Evolutionary conservation across 192 early-diverging fungal species (phyloP), one percentile per base, ranked within the genome.

Genomic region (Jimgerdemannia lactiflua): DNA sequence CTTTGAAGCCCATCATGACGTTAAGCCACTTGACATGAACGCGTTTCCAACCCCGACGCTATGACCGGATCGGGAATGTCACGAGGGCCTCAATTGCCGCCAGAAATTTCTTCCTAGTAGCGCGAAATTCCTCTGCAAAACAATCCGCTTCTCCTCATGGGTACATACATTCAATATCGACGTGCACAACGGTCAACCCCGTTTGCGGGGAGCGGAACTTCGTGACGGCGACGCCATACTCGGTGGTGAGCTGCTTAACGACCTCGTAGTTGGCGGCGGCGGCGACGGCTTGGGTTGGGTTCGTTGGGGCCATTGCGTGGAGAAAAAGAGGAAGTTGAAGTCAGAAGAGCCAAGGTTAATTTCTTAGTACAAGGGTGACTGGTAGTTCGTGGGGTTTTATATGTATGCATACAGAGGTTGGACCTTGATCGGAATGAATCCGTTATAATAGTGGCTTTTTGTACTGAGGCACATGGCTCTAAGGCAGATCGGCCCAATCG

Each of bases 111-210:
- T n/a, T n/a, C n/a, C n/a, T n/a, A n/a, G n/a, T n/a, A n/a, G n/a
- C n/a, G n/a, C n/a, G n/a, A 29, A 29, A 0, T 29, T 29, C 29
- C 29, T 29, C 29, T 29, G 29, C 29, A 29, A 29, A 29, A 29
- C 29, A 29, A 29, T 9, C 65, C 67, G 63, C 67, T 73, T 64
- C 65, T 64, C 65, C 64, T 65, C 65, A 20, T 64, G 42, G 9
- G 14, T 41, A 73, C 70, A 18, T 74, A 89, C 88, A 82, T 78
- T 90, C 86, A 70, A 83, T 79, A 73, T 88, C 84, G 71, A 82
- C 81, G 71, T 85, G 75, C 10, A 87, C 77, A 8, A 87, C 82
- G 39, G 84, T 87, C n/a, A 90, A 75, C 19, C 89, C 87, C 39
- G 89, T 87, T 64, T 82, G 76, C 18, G 42, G 68, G 42, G 83